phyloP scores from a whole-genome alignment of 352 stramenopile species.

The Pythium grandisporangium region DNA sequence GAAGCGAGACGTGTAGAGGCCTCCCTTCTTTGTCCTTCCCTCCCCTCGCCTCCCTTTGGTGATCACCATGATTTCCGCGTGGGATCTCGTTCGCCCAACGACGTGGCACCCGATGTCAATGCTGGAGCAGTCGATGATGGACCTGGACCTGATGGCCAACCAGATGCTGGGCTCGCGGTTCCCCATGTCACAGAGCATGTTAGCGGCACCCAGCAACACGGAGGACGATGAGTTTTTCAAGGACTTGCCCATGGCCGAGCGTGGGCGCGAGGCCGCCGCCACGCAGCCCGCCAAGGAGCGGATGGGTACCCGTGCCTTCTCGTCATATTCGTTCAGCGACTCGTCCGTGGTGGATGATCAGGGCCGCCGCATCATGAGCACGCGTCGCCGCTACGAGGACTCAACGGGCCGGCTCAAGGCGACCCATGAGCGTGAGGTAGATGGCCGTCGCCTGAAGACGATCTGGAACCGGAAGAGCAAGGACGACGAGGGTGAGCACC shows the following conservation, averaged over 20 bases:
- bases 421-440: slow-evolving; percentile 67
- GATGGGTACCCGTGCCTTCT: slow-evolving; percentile 31
- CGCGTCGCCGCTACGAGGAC: slow-evolving; percentile 77
- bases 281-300: slow-evolving; percentile 20
- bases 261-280: slow-evolving; percentile 12
- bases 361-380: slow-evolving; percentile 48
- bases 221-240: slow-evolving; percentile 77
- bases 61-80: slow-evolving; percentile 47
- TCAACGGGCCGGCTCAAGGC: slow-evolving; percentile 74
- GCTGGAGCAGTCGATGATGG: slow-evolving; percentile 79
- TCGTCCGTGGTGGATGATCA: slow-evolving; percentile 67
- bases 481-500: slow-evolving; percentile 57
- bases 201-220: slow-evolving; percentile 21
- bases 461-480: slow-evolving; percentile 62
- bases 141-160: slow-evolving; percentile 36
- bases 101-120: slow-evolving; percentile 75
- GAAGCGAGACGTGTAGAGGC: too few relatives aligned
- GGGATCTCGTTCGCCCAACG: slow-evolving; percentile 68
- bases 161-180: slow-evolving; percentile 24
- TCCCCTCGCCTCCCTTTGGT: neutral
- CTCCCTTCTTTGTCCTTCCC: too few relatives aligned
- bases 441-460: slow-evolving; percentile 52
- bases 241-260: slow-evolving; percentile 40
- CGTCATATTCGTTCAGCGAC: slow-evolving; percentile 70
- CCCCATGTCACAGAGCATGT: slow-evolving; percentile 17